Evolutionary conservation across 345 rosid species (phyloP).

Genomic region (Mangifera indica): DNA sequence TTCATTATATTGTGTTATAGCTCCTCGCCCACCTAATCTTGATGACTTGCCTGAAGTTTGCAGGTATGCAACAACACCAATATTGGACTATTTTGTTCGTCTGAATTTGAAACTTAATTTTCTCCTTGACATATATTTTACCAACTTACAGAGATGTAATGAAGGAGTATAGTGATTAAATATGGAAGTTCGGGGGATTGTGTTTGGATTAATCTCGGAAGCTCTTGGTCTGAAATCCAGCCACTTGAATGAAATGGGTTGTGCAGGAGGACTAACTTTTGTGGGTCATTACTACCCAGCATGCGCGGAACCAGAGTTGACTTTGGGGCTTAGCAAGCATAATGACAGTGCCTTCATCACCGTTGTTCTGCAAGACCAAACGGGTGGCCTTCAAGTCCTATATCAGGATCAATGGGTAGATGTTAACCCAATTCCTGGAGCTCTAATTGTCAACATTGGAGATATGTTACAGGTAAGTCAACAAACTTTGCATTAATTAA

Average conservation of each 20-base stretch:
- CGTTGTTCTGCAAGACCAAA: slow-evolving; percentile 9
- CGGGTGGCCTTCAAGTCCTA: slow-evolving; percentile 27
- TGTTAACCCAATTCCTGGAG: slow-evolving; percentile 42
- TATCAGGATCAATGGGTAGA: slow-evolving; percentile 37
- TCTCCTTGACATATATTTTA: neutral
- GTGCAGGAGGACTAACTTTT: slow-evolving; percentile 9
- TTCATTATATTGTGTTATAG: slow-evolving; percentile 32
- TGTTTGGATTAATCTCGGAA: slow-evolving; percentile 40
- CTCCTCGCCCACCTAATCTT: slow-evolving; percentile 36
- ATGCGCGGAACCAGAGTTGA: slow-evolving; percentile 33
- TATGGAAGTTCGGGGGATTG: slow-evolving; percentile 16
- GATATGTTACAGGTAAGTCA: slow-evolving; percentile 42
- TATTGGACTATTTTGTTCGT: neutral
- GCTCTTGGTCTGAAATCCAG: slow-evolving; percentile 23
- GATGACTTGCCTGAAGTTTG: slow-evolving; percentile 47
- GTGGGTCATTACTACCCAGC: slow-evolving; percentile 31
- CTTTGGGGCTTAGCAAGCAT: slow-evolving; percentile 15
- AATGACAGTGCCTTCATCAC: slow-evolving; percentile 21
- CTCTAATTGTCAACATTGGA: no score
- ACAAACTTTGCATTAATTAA: no score
- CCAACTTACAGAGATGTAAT: slow-evolving; percentile 13
- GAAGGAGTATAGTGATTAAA: slow-evolving; percentile 27
- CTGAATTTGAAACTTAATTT: no score
- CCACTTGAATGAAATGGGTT: slow-evolving; percentile 29
- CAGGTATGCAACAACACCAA: slow-evolving; percentile 29